Percentiles rank a stretch among this genome's conserved stretches.
Conservation (phyloP, 148 eudicot genomes). For the Bassia scoparia region DNA sequence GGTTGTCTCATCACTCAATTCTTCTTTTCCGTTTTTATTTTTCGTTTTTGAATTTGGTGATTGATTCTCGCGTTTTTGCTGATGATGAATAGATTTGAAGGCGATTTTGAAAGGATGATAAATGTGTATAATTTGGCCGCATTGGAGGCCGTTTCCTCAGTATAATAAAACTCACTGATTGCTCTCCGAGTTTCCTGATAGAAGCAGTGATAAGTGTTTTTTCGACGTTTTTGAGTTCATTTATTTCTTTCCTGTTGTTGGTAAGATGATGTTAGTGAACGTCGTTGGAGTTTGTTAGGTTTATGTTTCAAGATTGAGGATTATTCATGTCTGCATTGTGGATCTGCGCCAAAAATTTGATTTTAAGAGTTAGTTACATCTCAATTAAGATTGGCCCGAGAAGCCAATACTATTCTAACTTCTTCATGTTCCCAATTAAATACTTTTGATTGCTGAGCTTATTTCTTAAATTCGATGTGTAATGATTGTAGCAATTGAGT, state of each 20-base stretch:
- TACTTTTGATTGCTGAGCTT: too few species aligned
- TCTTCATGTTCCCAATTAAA: neutral
- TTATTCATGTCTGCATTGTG: slow-evolving; percentile 13
- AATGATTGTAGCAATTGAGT: too few species aligned
- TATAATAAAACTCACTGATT: slow-evolving; percentile 86
- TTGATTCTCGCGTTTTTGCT: neutral
- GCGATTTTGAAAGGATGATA: slow-evolving; percentile 73
- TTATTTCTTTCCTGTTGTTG: slow-evolving; percentile 4
- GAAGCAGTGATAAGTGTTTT: slow-evolving; percentile 62
- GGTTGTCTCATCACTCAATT: slow-evolving; percentile 38
- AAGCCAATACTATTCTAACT: neutral
- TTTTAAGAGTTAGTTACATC: neutral
- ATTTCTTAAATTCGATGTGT: too few species aligned
- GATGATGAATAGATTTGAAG: slow-evolving; percentile 50
- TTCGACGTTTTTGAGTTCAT: neutral
- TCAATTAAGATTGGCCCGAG: neutral
- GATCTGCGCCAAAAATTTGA: neutral
- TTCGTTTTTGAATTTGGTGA: neutral
- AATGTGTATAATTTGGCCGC: slow-evolving; percentile 59
- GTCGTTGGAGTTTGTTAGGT: slow-evolving; percentile 9
- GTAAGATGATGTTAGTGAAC: neutral
- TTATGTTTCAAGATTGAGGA: neutral
- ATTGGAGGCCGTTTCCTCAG: slow-evolving; percentile 72
- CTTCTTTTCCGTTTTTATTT: neutral
- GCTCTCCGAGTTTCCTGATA: slow-evolving; percentile 62